Evolutionary conservation across 2,329 filamentous ascomycete genomes (phyloP), one percentile per base, ranked within the genome.

Genomic region (Fusarium sp.): DNA sequence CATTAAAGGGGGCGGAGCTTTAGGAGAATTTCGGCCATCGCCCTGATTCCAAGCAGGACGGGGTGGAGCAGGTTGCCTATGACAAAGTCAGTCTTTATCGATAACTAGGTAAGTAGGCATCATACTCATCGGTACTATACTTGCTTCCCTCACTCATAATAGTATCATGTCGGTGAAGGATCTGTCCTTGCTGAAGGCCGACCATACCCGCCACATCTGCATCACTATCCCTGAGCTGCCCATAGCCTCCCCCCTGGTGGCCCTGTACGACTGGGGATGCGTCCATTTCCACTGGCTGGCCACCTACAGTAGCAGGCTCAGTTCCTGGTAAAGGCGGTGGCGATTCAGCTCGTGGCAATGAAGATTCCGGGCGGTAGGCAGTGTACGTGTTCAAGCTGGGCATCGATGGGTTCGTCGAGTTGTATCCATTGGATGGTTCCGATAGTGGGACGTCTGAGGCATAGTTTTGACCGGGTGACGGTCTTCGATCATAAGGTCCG

Each of bases 271-370:
- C 78, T n/a, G 86, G 85, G 57, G 84, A 86, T 34, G 91, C 90
- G 77, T 95, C 91, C 92, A 97, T 95, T 78, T 96, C 94, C 56
- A 94, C 87, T 5, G 91, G 89, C 75, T 91, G 90, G 12, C 90
- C 90, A 15, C 90, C 79, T 34, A 78, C 73, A n/a, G 75, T 69
- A 49, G 79, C 72, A 61, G 82, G 76, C 44, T 83, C 79, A 47
- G 81, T 77, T 42, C 82, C 83, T 5, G 87, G 84, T 22, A 91
- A 78, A 8, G 90, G 90, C 18, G 90, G 89, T 11, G 89, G 89
- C 3, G 89, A 90, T 73, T 90, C 89, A 12, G 88, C 90, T 68
- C 89, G 84, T 4, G 89, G 87, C 24, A 90, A 78, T 51, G 81
- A 77, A 20, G 79, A 77, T n/a, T 83, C 80, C 4, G 82, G 79